Base-by-base conservation (phyloP, 1,284 basidiomycete genomes). In the Boletus mariae region DNA sequence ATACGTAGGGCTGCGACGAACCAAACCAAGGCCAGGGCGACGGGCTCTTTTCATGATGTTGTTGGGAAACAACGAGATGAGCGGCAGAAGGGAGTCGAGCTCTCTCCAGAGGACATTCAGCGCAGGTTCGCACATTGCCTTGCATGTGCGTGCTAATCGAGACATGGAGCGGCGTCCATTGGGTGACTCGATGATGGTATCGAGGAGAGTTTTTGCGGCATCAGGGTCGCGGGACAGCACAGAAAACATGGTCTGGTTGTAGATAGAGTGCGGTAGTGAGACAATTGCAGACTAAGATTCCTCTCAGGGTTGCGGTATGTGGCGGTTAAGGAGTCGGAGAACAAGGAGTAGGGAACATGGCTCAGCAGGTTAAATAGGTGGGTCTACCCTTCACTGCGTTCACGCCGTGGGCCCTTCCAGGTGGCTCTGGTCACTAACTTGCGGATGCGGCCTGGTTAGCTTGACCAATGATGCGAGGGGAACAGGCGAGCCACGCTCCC, bases 71-170 rank as follows among this genome's bases (percentile, higher is more conserved):
- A 89, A 68, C 25, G 82, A 80, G 49, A 90, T 72, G 52, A 90
- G 73, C 5, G 87, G 87, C 42, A 83, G 69, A 56, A 90, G 73
- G 13, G 85, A 87, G 67, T 90, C 87, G 51, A 90, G 71, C 62
- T 90, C 87, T 64, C 77, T 81, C 87, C 87, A 90, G 31, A 90
- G 73, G 46, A 83, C 70, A 65, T 84, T 74, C 55, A 90, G 65
- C n/a, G 84, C 82, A n/a, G 85, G 85, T 59, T 86, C 85, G 57
- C 77, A 80, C 66, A 89, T 73, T 25, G 81, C 80, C 58, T 77
- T 82, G 70, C 87, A 90, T 47, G 87, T 89, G 52, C 87, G 76
- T 49, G 87, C 81, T 57, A 90, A 72, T 62, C 87, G 76, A 45
- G 83, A 83, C 55, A 88, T 69, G 44, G 80, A 76, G 38, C 83